Base-by-base conservation (phyloP, 2,329 filamentous ascomycete genomes). In the Pestalotiopsis sp. region DNA sequence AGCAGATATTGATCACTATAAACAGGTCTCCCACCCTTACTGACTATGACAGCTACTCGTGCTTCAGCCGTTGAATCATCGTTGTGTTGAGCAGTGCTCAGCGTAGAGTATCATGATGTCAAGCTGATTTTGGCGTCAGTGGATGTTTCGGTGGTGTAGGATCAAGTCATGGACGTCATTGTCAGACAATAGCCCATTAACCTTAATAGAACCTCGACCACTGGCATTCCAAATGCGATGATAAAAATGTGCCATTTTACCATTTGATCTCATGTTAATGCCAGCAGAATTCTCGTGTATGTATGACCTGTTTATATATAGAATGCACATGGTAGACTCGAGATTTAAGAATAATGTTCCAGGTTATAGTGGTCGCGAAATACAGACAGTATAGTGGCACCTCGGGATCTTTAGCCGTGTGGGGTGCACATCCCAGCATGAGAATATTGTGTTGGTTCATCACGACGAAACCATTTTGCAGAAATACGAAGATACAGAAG, bases 111-210 rank as follows among this genome's bases (percentile, higher is more conserved):
- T 52, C 45, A 36, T 63, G 60, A 63, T 63, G 60, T 63, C 60
- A 63, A 63, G 25, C 11, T 41, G 23, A 17, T 63, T 7, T 27
- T 23, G 20, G 13, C 36, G 27, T 36, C 36, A 31, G 4, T 27
- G 31, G 20, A n/a, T n/a, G 60, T 41, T 41, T 39, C 23, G 60
- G 25, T 7, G 23, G 20, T 38, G 31, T 36, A 56, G 9, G 38
- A 49, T 23, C 20, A 56, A 65, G 63, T 65, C 63, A 36, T 49
- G 63, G 63, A 65, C 63, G 63, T 65, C 63, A 65, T 65, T 31
- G 63, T 20, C 31, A 39, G 60, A 63, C 38, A 39, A 23, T 36
- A 27, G 57, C 20, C 23, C 57, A 27, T 52, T 4, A 52, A 52
- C n/a, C 45, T 52, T 52, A n/a, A 52, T 52, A 7, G 14, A 52